These are phyloP conservation scores for Turritis glabra DNA, from an alignment of 345 rosid species.

Conservation along the genomic window DNA sequence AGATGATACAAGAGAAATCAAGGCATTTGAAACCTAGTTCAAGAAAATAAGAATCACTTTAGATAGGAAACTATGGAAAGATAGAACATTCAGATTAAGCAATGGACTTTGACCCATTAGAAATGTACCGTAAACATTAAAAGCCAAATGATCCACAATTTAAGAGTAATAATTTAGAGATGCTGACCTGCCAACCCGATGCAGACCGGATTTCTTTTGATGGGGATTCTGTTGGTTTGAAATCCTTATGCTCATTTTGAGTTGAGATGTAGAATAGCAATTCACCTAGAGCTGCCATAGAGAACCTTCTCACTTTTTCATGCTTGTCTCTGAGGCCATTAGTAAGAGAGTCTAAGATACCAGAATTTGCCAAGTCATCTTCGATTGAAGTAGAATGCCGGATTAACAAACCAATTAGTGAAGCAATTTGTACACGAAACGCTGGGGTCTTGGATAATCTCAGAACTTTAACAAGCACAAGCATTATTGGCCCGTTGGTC, in stretches of 20 bases:
- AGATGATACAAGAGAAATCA: constrained; percentile 88
- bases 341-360: constrained; percentile 81
- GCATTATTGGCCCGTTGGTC: constrained; percentile 95
- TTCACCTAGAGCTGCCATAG: constrained; percentile 98
- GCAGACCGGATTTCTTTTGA: constrained; percentile 68
- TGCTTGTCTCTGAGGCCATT: constrained; percentile 92
- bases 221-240: constrained; percentile 72
- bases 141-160: neutral
- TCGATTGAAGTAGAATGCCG: constrained; percentile 88
- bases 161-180: constrained; percentile 17
- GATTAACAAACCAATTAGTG: constrained; percentile 85
- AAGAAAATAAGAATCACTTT: constrained; percentile 22
- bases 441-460: constrained; percentile 81
- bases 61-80: constrained; percentile 7
- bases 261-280: constrained; percentile 93
- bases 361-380: constrained; percentile 89
- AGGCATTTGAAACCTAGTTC: constrained; percentile 84
- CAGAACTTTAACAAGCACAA: constrained; percentile 87
- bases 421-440: constrained; percentile 90
- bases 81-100: neutral
- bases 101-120: neutral
- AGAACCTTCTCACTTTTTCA: constrained; percentile 93
- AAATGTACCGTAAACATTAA: constrained; percentile 5
- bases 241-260: constrained; percentile 78
- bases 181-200: constrained; percentile 90